Conservation (phyloP, 2,329 filamentous ascomycete genomes). For the Microsporum ferrugineum region DNA sequence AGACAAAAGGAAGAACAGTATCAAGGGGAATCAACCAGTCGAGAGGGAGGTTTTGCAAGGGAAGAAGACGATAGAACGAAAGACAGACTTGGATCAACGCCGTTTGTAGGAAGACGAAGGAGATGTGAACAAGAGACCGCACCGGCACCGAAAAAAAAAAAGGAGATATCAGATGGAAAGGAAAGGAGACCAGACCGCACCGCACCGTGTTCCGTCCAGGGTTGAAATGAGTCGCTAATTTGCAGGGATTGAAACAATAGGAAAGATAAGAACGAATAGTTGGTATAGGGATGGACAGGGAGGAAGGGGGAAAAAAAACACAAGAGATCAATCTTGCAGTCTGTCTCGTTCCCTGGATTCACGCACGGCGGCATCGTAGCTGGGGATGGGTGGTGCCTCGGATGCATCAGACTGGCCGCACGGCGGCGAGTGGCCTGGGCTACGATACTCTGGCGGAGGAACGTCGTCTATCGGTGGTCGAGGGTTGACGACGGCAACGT, state of each 20-base stretch:
- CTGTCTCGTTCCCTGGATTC: conserved; percentile 9
- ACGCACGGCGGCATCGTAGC: conserved; percentile 63
- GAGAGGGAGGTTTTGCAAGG: not conserved
- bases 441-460: conserved; percentile 61
- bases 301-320: not conserved
- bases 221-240: not conserved
- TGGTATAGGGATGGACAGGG: not conserved
- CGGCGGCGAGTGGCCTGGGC: conserved; percentile 37
- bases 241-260: not conserved
- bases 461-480: conserved; percentile 19
- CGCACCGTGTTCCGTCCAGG: not conserved
- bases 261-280: not conserved
- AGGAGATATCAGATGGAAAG: not conserved
- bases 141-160: not conserved
- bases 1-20: not conserved
- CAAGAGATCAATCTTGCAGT: not conserved
- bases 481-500: not conserved
- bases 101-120: not conserved
- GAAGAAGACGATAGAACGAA: not conserved
- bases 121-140: not conserved
- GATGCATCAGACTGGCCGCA: conserved; percentile 25
- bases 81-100: not conserved
- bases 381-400: conserved; percentile 60
- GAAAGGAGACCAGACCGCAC: conserved; percentile 1
- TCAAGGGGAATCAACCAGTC: not conserved